Base-by-base conservation (phyloP, 192 early-diverging fungal genomes). In the Backusella circina region DNA sequence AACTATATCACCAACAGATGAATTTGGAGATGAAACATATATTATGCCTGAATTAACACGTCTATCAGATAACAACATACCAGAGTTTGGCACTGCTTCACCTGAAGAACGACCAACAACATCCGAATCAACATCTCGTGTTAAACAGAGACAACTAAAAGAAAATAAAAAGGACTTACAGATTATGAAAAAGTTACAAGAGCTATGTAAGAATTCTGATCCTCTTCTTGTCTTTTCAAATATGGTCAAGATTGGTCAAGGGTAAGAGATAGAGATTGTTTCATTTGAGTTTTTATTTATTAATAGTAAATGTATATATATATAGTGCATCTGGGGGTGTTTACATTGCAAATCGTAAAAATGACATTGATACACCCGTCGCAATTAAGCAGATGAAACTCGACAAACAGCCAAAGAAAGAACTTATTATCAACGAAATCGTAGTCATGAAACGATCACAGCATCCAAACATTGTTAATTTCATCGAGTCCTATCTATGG, bases 381-480 rank as follows among this genome's bases (percentile, higher is more conserved):
- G 97, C 96, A 1, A 97, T 98, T 80, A 98, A 98, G 83, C 95
- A 96, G 83, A 98, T 97, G 95, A 94, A 97, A 72, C 83, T 98
- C 54, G 91, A 96, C 81, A 90, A 95, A 81, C 97, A 98, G 84
- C 95, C 96, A 36, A 97, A 97, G 80, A 97, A 97, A 86, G 97
- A 97, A 67, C 81, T 97, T 71, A 97, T 98, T 74, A 96, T 97
- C 84, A 97, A 95, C 74, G 95, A 96, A 85, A 95, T 96, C 50
- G 67, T 93, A 39, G 90, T 96, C 23, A 94, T 96, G 94, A 93
- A 93, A 72, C 91, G 94, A 61, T 89, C 87, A 12, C 83, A 79
- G n/a, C 95, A 96, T 80, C 78, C 77, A 68, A 95, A 96, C 77
- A 95, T 96, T 85, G 94, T 96, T 68, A 96, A 96, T 78, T 96